phyloP scores from a whole-genome alignment of 2,329 filamentous ascomycete genomes.

The Rhytidhysteron rufulum region DNA sequence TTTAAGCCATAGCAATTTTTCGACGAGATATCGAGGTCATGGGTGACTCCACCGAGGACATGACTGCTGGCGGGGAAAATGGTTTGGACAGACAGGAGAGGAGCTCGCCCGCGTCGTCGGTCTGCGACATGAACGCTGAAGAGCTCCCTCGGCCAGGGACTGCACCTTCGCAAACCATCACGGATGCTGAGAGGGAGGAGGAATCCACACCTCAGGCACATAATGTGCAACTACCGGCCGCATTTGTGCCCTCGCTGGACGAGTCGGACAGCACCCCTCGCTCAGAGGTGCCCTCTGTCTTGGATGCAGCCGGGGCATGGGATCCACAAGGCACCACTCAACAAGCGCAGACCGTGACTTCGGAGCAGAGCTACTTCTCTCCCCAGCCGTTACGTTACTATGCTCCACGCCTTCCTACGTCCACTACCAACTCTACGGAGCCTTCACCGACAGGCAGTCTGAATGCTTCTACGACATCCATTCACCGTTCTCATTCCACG shows the following conservation, averaged over 20 bases:
- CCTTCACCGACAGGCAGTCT: constrained; percentile 28
- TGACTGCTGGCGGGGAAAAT: constrained; percentile 19
- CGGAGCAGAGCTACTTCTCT: constrained; percentile 35
- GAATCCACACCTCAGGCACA: constrained; percentile 8
- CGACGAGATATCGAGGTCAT: constrained; percentile 19
- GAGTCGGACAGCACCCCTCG: constrained; percentile 38
- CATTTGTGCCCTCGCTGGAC: constrained; percentile 11
- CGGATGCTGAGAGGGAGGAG: constrained; percentile 8
- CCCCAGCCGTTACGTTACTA: constrained; percentile 35
- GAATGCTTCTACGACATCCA: constrained; percentile 22
- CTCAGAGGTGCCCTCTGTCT: constrained; percentile 35
- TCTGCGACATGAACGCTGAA: constrained; percentile 20
- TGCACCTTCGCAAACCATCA: constrained; percentile 6
- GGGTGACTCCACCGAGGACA: constrained; percentile 21
- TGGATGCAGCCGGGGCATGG: constrained; percentile 18
- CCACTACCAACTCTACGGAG: constrained; percentile 24
- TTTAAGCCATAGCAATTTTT: background rate
- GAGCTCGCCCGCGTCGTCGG: constrained; percentile 20
- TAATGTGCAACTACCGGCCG: constrained; percentile 3
- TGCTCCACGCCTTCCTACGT: constrained; percentile 25
- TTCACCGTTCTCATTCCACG: constrained; percentile 6
- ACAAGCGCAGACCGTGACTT: constrained; percentile 18
- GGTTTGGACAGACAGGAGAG: constrained; percentile 8
- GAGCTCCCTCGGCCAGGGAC: constrained; percentile 10
- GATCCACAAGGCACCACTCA: constrained; percentile 11